Percentiles rank a stretch among this genome's conserved stretches.
Evolutionary conservation across 371 early-diverging fungal species (phyloP).

Genomic region (Mortierella sp.): DNA sequence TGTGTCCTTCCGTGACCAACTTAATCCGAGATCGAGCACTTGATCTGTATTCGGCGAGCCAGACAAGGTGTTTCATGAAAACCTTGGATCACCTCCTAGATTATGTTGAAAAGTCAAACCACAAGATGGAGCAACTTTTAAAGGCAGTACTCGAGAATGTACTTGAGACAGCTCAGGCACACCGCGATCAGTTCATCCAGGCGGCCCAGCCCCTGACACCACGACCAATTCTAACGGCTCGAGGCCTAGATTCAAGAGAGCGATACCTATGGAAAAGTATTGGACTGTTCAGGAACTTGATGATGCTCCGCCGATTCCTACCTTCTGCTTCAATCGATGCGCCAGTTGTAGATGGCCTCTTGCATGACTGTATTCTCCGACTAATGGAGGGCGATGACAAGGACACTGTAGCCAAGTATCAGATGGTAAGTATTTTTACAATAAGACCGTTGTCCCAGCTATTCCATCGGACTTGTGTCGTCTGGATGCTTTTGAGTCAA

Average conservation of each 20-base stretch:
- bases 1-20: conserved; percentile 43
- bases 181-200: conserved; percentile 41
- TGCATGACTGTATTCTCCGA: conserved; percentile 48
- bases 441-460: too few relatives aligned
- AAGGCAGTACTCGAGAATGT: conserved; percentile 23
- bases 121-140: conserved; percentile 44
- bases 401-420: conserved; percentile 39
- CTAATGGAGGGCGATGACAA: conserved; percentile 45
- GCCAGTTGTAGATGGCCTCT: conserved; percentile 39
- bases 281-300: conserved; percentile 42
- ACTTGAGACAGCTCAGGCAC: conserved; percentile 26
- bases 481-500: too few relatives aligned
- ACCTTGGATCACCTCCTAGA: conserved; percentile 46
- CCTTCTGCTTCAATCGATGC: conserved; percentile 23
- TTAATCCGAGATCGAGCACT: conserved; percentile 34
- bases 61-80: conserved; percentile 33
- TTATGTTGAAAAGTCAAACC: conserved; percentile 46
- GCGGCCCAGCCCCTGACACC: conserved; percentile 51
- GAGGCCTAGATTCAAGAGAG: conserved; percentile 32
- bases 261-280: conserved; percentile 48
- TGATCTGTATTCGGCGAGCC: conserved; percentile 40
- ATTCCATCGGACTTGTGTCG: too few relatives aligned
- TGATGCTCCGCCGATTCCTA: conserved; percentile 45
- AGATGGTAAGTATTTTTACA: conserved; percentile 20
- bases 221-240: conserved; percentile 27